These are phyloP conservation scores for Microstroma glucosiphilum DNA, from an alignment of 1,284 basidiomycete species.

Conservation along the genomic window DNA sequence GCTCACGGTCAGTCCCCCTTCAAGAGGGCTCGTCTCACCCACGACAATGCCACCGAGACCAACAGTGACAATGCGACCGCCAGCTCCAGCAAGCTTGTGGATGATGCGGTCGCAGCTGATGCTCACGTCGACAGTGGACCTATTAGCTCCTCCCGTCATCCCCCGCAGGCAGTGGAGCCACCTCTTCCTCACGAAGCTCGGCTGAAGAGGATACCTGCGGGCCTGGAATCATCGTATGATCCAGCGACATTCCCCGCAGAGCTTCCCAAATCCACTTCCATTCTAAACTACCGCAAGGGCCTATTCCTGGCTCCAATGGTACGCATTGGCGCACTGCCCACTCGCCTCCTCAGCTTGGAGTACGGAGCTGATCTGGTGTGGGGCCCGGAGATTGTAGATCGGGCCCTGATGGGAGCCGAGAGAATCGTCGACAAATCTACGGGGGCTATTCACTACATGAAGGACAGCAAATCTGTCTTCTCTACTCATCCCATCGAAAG, in stretches of 20 bases:
- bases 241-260: constrained; percentile 1
- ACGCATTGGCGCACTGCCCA: constrained; percentile 57
- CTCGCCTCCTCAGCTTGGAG: constrained; percentile 77
- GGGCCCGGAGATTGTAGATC: constrained; percentile 94
- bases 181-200: not conserved
- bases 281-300: constrained; percentile 22
- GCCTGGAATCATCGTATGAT: not conserved
- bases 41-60: not conserved
- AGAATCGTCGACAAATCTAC: constrained; percentile 76
- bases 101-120: no score
- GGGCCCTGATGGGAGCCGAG: constrained; percentile 80
- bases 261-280: constrained; percentile 6
- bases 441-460: constrained; percentile 80
- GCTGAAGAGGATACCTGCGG: not conserved
- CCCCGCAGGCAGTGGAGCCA: not conserved
- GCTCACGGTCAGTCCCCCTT: not conserved
- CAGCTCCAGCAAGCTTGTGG: no score
- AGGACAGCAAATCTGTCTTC: constrained; percentile 70
- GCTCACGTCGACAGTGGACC: no score
- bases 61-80: not conserved
- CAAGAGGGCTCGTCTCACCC: not conserved
- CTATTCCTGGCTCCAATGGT: constrained; percentile 50
- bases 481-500: constrained; percentile 83
- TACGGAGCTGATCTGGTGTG: constrained; percentile 92
- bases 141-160: not conserved